A percentile compares a stretch with the other conserved stretches of the same genome.
Evolutionary conservation across 2,329 filamentous ascomycete genomes (phyloP).

Genomic region (Bipolaris zeicola): DNA sequence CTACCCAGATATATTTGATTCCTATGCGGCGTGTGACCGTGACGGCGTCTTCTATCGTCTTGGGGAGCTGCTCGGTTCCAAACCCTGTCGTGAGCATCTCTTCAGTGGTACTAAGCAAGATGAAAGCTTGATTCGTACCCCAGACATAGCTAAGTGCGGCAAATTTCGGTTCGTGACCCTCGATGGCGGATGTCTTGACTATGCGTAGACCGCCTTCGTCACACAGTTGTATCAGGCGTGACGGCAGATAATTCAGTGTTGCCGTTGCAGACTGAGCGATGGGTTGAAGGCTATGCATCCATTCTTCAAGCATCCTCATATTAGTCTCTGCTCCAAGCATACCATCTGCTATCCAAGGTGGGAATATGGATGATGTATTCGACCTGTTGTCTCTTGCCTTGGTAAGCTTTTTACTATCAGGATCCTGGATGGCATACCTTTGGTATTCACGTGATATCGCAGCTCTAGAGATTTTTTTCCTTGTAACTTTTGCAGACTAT

Average conservation of each 20-base stretch:
- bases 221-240: background rate
- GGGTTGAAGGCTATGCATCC: background rate
- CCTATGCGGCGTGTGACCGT: constrained; percentile 12
- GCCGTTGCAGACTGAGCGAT: background rate
- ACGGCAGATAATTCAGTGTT: background rate
- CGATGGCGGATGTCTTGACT: background rate
- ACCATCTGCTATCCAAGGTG: background rate
- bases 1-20: constrained; percentile 17
- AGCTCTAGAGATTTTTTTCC: background rate
- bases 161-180: background rate
- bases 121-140: constrained; percentile 9
- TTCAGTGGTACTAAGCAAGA: constrained; percentile 1
- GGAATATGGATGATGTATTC: background rate
- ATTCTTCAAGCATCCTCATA: background rate
- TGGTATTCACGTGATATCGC: background rate
- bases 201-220: background rate
- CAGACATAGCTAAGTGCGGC: constrained; percentile 14
- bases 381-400: background rate
- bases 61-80: constrained; percentile 4
- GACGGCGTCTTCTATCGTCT: constrained; percentile 19
- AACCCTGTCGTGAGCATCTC: background rate
- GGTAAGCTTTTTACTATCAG: background rate
- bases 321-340: background rate
- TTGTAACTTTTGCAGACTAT: background rate
- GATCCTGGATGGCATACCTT: background rate